Evolutionary conservation across 257 asterid genomes (phyloP), one percentile per base, ranked within the genome.

Genomic region (Solanum sejunctum): DNA sequence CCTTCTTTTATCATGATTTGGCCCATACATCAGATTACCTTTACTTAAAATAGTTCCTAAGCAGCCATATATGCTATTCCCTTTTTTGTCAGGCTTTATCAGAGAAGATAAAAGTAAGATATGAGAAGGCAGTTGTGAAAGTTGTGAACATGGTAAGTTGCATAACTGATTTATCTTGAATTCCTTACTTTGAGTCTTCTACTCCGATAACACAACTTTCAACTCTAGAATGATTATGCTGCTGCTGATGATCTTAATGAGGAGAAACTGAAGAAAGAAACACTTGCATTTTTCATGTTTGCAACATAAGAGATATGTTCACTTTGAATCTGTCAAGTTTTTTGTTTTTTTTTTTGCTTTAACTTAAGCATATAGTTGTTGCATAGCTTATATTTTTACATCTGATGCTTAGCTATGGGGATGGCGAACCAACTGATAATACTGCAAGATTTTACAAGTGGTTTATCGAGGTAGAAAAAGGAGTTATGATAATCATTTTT

Each of bases 401-500:
- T 13, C 43, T 88, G 87, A 56, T 85, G 21, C 84, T 84, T 89
- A 94, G 98, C 63, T 94, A 94, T 69, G 98, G 98, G 81, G 98
- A 94, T 89, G 98, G 98, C 23, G 97, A 94, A 90, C 98, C 98
- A 1, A 94, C 98, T 41, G 98, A 94, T 85, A 94, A 94, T 94
- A 95, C 98, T 86, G 97, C 98, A 43, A 91, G 98, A 85, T 94
- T 94, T 84, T 92, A 90, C 86, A 94, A 93, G 88, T 94, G 98
- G 98, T 91, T 94, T 85, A 88, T 91, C 52, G 98, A 94, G 97
- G 98, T 94, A 84, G 81, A 86, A 79, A 67, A 51, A 77, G 13
- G 60, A 78, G 49, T 26, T 78, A 78, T 78, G 83, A 9, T 26
- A 16, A 32, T 78, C 26, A 16, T 78, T 51, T 63, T 32, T 26